Evolutionary conservation across 2,329 filamentous ascomycete genomes (phyloP).

Genomic region (Alternaria solani): DNA sequence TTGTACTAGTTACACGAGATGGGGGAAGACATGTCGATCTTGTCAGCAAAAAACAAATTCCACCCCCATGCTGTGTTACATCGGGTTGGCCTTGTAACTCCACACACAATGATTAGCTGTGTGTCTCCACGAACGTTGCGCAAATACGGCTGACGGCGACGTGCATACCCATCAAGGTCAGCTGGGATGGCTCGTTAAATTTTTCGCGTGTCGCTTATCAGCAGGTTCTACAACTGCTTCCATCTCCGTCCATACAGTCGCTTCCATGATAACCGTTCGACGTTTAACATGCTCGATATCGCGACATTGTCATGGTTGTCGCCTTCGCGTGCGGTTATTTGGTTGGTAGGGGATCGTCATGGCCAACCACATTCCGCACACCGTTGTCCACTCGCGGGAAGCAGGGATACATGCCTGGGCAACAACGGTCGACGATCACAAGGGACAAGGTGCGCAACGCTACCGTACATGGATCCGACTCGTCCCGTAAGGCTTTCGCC

Average conservation of each 20-base stretch:
- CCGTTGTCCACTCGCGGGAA: slow-evolving; percentile 36
- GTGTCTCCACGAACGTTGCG: slow-evolving; percentile 20
- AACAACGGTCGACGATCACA: slow-evolving; percentile 45
- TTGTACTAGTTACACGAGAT: slow-evolving; percentile 31
- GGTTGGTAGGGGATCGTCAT: background rate
- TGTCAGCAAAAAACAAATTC: slow-evolving; percentile 20
- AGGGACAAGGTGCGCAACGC: slow-evolving; percentile 39
- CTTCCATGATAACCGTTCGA: slow-evolving; percentile 8
- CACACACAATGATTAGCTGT: slow-evolving; percentile 17
- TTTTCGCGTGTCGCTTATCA: slow-evolving; percentile 13
- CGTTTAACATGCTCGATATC: background rate
- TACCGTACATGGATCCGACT: slow-evolving; percentile 43
- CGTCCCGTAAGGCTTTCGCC: slow-evolving; percentile 37
- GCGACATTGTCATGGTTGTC: slow-evolving; percentile 5
- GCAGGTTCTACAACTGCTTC: slow-evolving; percentile 26
- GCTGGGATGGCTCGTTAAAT: slow-evolving; percentile 30
- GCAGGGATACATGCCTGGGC: slow-evolving; percentile 41
- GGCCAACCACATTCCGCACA: slow-evolving; percentile 14
- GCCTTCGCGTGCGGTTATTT: slow-evolving; percentile 17
- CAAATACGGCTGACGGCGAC: slow-evolving; percentile 37
- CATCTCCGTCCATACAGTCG: slow-evolving; percentile 7
- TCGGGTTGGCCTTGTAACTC: slow-evolving; percentile 30
- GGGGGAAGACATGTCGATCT: slow-evolving; percentile 29
- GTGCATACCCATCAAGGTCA: slow-evolving; percentile 42
- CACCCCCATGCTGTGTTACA: slow-evolving; percentile 17